Evolutionary conservation across 2,329 filamentous ascomycete genomes (phyloP), one percentile per base, ranked within the genome.

Genomic region (Achaetomium macrosporum): DNA sequence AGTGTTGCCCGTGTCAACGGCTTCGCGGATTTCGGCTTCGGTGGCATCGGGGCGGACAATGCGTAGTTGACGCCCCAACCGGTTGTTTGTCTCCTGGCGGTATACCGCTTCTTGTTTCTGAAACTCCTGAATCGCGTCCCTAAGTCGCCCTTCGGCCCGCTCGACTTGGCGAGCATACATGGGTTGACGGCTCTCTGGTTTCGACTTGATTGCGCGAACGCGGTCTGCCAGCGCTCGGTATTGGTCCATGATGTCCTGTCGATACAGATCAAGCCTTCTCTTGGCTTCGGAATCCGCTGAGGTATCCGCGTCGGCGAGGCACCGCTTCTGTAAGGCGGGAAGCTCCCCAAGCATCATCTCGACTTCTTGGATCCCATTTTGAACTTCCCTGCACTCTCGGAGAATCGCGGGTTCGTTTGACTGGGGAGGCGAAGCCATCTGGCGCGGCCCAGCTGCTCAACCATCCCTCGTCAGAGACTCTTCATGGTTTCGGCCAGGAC

Each of bases 61-160:
- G 54, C 87, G 82, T 72, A 95, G 96, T 68, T 96, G 90, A 51
- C 93, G 82, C 60, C 84, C 87, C 73, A 95, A 88, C 70, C 95
- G 89, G 46, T 90, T 87, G 67, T 88, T 81, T 31, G 89, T 83
- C 61, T 86, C 84, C 70, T 87, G 87, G 66, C 87, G 82, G 77
- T 91, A 96, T 19, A 84, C 79, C 1, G 82, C 82, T 70, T 97
- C 91, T 51, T 89, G 77, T 59, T 83, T 78, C 71, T 93, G 89
- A 75, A 91, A 96, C 57, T 83, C 75, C 61, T 88, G 82, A 68
- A 96, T 92, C 55, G 88, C 88, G 42, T 79, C 75, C 74, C 92
- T 91, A 61, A 96, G 77, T 52, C 85, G 81, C 48, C 87, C 81
- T 68, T 95, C 88, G 42, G 93, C 82, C 53, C 85, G 84, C 63